Conservation (phyloP, 768 basidiomycete genomes). For the Collybiopsis luxurians region DNA sequence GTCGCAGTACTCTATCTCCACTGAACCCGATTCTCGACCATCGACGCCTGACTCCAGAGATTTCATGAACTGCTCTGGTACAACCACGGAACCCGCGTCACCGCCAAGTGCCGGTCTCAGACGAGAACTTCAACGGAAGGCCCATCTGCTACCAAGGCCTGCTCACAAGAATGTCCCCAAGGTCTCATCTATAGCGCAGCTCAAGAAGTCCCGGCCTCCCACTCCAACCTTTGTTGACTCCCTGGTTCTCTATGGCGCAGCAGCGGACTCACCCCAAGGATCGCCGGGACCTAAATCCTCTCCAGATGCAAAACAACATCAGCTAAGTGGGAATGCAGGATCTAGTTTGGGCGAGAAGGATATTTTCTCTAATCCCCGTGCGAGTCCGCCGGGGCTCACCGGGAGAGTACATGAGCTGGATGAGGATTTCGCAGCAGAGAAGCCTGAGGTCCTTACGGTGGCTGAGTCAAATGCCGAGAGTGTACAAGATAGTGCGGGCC, state of each 20-base stretch:
- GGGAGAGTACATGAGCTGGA: not conserved
- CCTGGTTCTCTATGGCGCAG: not conserved
- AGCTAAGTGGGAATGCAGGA: not conserved
- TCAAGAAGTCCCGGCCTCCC: not conserved
- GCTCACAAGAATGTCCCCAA: not conserved
- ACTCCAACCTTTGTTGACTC: not conserved
- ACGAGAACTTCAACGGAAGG: not conserved
- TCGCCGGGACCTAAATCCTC: not conserved
- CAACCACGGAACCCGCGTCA: not conserved
- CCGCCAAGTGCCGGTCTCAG: not conserved
- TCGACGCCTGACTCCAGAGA: not conserved
- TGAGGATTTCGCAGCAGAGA: not conserved
- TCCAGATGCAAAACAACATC: not conserved
- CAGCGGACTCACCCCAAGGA: too few species aligned
- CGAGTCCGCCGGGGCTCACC: constrained; percentile 2
- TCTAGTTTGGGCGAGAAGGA: not conserved
- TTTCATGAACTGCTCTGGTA: not conserved
- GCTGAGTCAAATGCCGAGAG: not conserved
- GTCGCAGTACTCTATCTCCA: not conserved
- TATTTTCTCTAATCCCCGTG: not conserved
- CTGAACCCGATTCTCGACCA: not conserved
- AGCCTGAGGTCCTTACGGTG: not conserved
- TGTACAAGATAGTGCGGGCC: not conserved
- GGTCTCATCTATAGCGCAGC: not conserved
- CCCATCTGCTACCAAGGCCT: not conserved